Evolutionary conservation across 352 stramenopile species (phyloP), one percentile per base, ranked within the genome.

Genomic region (Phytophthora nicotianae): DNA sequence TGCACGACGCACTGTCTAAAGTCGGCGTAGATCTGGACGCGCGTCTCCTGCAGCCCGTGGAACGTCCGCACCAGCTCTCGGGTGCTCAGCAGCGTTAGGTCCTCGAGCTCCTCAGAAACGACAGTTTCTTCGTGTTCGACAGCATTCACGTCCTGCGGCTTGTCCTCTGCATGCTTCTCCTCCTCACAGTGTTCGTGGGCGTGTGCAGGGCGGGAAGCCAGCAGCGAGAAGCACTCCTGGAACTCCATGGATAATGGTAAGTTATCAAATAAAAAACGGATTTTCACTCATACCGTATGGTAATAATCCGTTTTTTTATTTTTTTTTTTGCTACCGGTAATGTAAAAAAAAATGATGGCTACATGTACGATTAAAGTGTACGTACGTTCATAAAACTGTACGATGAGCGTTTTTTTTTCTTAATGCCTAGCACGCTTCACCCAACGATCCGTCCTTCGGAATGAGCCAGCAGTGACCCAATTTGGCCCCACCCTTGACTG

Each of bases 391-490:
- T 45, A 23, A 46, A 42, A 43, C 32, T 58, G 40, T 60, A 66
- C 50, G 20, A 61, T 56, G 32, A 24, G n/a, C n/a, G n/a, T n/a
- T n/a, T n/a, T n/a, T n/a, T n/a, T n/a, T n/a, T n/a, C n/a, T n/a
- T n/a, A n/a, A 38, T 16, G 26, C 24, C 3, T 57, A 59, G 47
- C 60, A 68, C 14, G 55, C 53, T 51, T 64, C 70, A 7, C 76
- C 79, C 2, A 69, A 68, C n/a, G 77, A 89, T 17, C 80, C 80
- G 43, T 89, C 80, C 20, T 80, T 56, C 10, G 79, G 81, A 43
- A 91, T 88, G 51, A 88, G 70, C 82, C 82, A 91, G 72, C 82
- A 91, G 45, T 91, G 82, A 21, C 62, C 76, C 26, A 83, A 32
- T 21, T 62, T 59, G 17, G 79, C 59, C 8, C 80, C 83, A 23